Percentiles rank a stretch among this genome's conserved stretches.
phyloP scores from a whole-genome alignment of 495 filamentous ascomycete species.

The Astrothelium subdiscretum region DNA sequence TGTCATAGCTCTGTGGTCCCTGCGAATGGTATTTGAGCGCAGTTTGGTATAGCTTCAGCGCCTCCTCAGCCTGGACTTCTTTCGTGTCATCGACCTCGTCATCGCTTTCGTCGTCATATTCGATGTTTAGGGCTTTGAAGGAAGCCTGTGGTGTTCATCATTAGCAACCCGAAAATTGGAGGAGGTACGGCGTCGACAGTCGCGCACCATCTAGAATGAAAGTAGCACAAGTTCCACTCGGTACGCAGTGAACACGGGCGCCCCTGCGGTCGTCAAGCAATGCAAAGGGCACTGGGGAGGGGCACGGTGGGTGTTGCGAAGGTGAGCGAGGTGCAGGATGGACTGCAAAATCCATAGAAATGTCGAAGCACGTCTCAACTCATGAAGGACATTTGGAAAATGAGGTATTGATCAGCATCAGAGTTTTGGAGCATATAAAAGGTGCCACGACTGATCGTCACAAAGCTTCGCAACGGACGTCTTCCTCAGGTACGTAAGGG shows the following conservation, averaged over 20 bases:
- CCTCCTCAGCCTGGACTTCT: constrained; percentile 95
- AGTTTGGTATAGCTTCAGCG: constrained; percentile 85
- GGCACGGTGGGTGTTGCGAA: too few relatives aligned
- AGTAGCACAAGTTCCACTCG: not conserved
- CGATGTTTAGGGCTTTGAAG: constrained; percentile 81
- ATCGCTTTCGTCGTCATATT: constrained; percentile 78
- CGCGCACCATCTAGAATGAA: not conserved
- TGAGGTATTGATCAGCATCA: too few relatives aligned
- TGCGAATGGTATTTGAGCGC: constrained; percentile 88
- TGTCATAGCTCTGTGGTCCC: constrained; percentile 59
- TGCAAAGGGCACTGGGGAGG: too few relatives aligned
- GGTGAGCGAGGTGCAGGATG: too few relatives aligned
- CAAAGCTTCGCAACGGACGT: too few relatives aligned
- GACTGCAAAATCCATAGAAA: too few relatives aligned
- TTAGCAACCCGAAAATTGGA: not conserved
- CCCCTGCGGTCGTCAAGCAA: too few relatives aligned
- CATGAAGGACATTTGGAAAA: too few relatives aligned
- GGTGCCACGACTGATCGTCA: too few relatives aligned
- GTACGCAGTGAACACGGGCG: not conserved
- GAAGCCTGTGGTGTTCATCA: constrained; percentile 11
- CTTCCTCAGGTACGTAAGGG: too few relatives aligned
- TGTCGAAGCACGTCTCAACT: too few relatives aligned
- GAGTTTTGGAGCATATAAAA: too few relatives aligned
- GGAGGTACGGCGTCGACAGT: not conserved
- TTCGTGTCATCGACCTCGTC: constrained; percentile 91